Conservation (phyloP, 768 basidiomycete species). For the Hemileccinum impolitum region DNA sequence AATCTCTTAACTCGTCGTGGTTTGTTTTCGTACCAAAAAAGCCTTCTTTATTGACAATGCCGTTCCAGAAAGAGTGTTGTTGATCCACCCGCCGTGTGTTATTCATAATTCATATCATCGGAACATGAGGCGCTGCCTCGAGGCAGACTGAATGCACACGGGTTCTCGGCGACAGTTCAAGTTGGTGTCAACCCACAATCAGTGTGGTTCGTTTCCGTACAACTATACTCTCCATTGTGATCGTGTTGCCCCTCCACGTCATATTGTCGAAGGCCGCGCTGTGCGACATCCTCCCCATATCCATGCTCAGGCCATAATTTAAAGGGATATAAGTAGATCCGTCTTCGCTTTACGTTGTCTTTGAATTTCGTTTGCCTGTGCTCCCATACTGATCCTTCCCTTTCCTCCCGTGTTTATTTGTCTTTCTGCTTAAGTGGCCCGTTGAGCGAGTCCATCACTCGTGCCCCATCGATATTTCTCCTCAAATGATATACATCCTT, state of each 20-base stretch:
- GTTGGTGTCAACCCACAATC: conserved; percentile 5
- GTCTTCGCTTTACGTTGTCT: background rate
- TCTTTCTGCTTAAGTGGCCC: conserved; percentile 9
- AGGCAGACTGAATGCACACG: conserved; percentile 10
- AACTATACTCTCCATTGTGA: too few relatives aligned
- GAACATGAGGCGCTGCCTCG: conserved; percentile 16
- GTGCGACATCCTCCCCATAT: conserved; percentile 14
- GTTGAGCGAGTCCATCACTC: conserved; percentile 19
- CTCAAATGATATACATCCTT: conserved; percentile 16
- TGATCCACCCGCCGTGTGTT: background rate
- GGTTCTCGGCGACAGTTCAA: background rate
- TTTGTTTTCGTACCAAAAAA: too few relatives aligned
- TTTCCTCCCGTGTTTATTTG: conserved; percentile 6
- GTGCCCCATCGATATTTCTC: background rate
- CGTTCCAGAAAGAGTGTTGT: background rate
- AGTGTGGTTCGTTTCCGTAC: background rate
- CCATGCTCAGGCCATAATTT: conserved; percentile 13
- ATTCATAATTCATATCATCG: conserved; percentile 6
- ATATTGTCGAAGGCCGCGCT: conserved; percentile 7
- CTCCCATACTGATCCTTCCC: too few relatives aligned
- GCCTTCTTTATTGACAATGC: background rate
- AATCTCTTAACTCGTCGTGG: too few relatives aligned
- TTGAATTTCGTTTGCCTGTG: background rate
- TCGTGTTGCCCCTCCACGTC: background rate
- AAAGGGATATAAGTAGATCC: conserved; percentile 18